Evolutionary conservation across 164 flowering plant genomes (phyloP).

Genomic region (Magnolia changhungtana): DNA sequence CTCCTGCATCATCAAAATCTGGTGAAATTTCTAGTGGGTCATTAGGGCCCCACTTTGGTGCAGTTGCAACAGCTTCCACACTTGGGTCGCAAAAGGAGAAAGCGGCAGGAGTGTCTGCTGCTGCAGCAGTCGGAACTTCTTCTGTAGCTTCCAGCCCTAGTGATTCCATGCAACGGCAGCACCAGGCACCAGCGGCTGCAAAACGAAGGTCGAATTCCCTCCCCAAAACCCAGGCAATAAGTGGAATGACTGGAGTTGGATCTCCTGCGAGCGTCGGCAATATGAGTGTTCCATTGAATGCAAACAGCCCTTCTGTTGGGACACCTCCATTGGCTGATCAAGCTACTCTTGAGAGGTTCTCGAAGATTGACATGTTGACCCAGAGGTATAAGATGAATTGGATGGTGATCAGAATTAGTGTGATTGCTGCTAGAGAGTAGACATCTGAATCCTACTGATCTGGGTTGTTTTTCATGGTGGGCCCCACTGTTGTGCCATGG

Average conservation of each 20-base stretch:
- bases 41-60: constrained; percentile 60
- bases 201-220: constrained; percentile 79
- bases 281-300: constrained; percentile 55
- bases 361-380: constrained; percentile 76
- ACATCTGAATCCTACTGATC: not conserved
- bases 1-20: constrained; percentile 85
- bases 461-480: not conserved
- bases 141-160: constrained; percentile 72
- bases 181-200: constrained; percentile 47
- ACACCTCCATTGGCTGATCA: constrained; percentile 55
- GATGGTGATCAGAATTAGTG: not conserved
- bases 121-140: constrained; percentile 44
- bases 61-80: constrained; percentile 35
- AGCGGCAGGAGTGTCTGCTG: constrained; percentile 44
- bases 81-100: constrained; percentile 70
- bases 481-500: not conserved
- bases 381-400: constrained; percentile 48
- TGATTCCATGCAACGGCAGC: constrained; percentile 79
- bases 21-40: constrained; percentile 89
- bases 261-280: constrained; percentile 86
- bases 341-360: constrained; percentile 64
- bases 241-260: constrained; percentile 66
- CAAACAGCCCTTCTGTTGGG: constrained; percentile 77
- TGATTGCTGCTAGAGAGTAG: not conserved
- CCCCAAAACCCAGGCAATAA: constrained; percentile 63